Evolutionary conservation across 257 asterid genomes (phyloP).

Genomic region (Solanum pimpinellifolium): DNA sequence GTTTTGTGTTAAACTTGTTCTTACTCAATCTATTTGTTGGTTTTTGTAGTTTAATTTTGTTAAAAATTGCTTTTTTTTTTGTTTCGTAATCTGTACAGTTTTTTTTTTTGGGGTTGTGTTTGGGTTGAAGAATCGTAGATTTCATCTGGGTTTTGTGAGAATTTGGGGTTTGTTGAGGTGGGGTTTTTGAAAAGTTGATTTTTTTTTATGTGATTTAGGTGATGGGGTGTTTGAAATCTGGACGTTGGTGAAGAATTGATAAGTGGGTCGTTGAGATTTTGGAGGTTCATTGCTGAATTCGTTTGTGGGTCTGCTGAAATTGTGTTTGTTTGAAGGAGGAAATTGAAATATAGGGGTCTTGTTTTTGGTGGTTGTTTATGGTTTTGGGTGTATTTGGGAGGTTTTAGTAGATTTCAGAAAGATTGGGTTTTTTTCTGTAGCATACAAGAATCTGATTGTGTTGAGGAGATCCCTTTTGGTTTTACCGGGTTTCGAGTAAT

Average conservation of each 20-base stretch:
- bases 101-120: background rate
- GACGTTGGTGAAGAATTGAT: background rate
- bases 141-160: background rate
- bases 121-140: background rate
- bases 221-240: background rate
- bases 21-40: background rate
- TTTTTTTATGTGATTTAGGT: background rate
- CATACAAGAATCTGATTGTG: background rate
- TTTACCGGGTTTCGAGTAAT: background rate
- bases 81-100: background rate
- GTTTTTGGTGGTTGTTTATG: background rate
- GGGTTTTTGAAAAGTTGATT: background rate
- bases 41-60: background rate
- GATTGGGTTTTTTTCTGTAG: background rate
- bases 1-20: slow-evolving; percentile 4
- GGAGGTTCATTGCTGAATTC: background rate
- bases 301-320: background rate
- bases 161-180: background rate
- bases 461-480: background rate
- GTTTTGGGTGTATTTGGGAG: background rate
- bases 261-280: background rate
- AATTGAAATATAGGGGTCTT: background rate
- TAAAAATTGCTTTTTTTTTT: background rate
- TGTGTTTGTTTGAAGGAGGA: background rate
- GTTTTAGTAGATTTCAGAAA: background rate